Evolutionary conservation across 83 land plant genomes (phyloP), one percentile per base, ranked within the genome.

Genomic region (Diphasiastrum complanatum): DNA sequence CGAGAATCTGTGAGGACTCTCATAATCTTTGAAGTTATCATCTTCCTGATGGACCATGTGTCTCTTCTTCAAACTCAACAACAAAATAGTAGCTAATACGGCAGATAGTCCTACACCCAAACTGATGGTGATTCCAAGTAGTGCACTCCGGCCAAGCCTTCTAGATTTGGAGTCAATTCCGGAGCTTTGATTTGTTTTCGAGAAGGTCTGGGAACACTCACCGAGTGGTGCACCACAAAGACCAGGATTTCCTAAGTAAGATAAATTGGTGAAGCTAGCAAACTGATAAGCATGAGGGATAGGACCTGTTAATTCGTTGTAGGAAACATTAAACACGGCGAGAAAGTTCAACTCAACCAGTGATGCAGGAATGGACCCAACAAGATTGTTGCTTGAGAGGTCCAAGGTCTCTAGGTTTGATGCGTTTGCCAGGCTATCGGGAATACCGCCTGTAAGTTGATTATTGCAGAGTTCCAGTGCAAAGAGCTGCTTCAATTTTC

Each of bases 251-350:
- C 81, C 86, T 19, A 64, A 73, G 56, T 73, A 85, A 50, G 81
- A 76, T 36, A 74, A 65, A 48, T 50, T 66, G 2, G 86, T 53
- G 48, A 85, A 82, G 60, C 70, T 79, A 8, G 56, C 51, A 54
- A 85, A 82, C 61, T 82, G 90, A 20, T 79, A 75, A 1, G 73
- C 79, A 25, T 34, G 26, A 24, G 86, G 86, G 40, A 84, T 70
- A 8, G 20, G 20, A 27, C 88, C 88, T 11, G 54, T 40, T 55
- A 84, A 57, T 20, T 78, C 65, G 54, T 84, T 84, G 62, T 71
- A 24, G 8, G 88, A 81, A 12, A 84, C 85, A 67, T 75, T 75
- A 60, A 84, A 81, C 47, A 33, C 66, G 11, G 88, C 76, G 35
- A 84, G 66, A 55, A 78, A 78, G 10, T 73, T 81, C 33, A 84